Base-by-base conservation (phyloP, 192 early-diverging fungal species). In the Gryganskiella cystojenkinii region DNA sequence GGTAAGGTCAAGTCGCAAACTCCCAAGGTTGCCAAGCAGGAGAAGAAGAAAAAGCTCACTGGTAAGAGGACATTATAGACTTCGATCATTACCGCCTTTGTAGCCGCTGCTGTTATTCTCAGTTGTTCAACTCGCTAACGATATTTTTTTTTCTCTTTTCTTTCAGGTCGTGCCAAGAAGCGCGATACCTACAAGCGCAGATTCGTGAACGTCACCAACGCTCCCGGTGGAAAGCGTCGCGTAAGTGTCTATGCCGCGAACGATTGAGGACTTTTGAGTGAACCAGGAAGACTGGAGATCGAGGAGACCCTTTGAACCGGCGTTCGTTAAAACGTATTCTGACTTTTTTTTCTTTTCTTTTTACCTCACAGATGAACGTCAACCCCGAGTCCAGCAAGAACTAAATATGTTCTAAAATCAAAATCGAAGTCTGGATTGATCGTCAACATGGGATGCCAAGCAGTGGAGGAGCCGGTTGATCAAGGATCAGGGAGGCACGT, bases 1-100 rank as follows among this genome's bases (percentile, higher is more conserved):
- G 98, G 98, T 93, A 99, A 99, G 89, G 98, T 99, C 86, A 99
- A 99, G 95, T 93, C 92, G 71, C 96, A 98, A 88, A 94, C 92
- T 79, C 96, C 98, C 80, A 98, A 97, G 90, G 98, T 98, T 71
- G 95, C 95, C 79, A 92, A 93, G 90, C 91, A 95, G 82, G 96
- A 97, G 83, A 95, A 98, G 92, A 90, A 94, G 86, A 99, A 99
- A 92, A 90, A 94, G 88, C 82, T 84, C 80, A 83, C 84, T 70
- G 91, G 74, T 73, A 73, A 44, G 28, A 31, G 19, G 13, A 19
- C 19, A 0, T 19, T 10, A 30, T 33, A 15, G 13, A 14, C 27
- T 31, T 17, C 25, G 33, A 56, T 6, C 47, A 6, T n/a, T 22
- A 50, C 47, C 19, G 4, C 19, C 22, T 50, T 50, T 50, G 14